Base-by-base conservation (phyloP, 2,329 filamentous ascomycete species). In the Corynespora cassiicola region DNA sequence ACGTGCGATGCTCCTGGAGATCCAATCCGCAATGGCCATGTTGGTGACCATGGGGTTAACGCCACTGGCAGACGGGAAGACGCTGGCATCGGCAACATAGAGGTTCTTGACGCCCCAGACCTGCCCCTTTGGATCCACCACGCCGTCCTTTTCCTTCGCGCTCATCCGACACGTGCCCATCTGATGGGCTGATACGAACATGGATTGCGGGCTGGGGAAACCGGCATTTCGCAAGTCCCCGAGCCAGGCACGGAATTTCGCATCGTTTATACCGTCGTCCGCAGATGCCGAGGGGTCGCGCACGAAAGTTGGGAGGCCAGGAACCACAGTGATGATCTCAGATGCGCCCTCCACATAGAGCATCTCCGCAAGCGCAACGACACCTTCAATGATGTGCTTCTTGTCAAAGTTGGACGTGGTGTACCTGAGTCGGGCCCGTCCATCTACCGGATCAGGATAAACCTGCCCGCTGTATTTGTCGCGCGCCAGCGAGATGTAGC, bases 11-110 rank as follows among this genome's bases (percentile, higher is more conserved):
- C 58, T 61, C 26, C 55, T 49, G 18, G 62, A 66, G 18, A 70
- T 58, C 55, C 56, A 68, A 36, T 70, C 65, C 5, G 58, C 49
- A 31, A 70, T 69, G 2, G 63, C 66, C 87, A 91, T 89, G 40
- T 75, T 78, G 9, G 87, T 90, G 27, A 90, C 74, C 88, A 92
- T 91, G 9, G 88, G 88, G 63, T 91, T 91, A 19, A 90, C 87
- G 1, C 88, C 88, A 61, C 82, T 88, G 8, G 87, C 86, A 39
- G 80, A 85, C 1, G 86, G 88, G 45, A 91, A 87, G 8, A 89
- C 83, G 62, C 85, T 89, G 28, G 86, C 82, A 65, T 92, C 88
- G 7, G 84, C 81, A 12, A 91, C 81, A 59, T 82, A 89, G 53
- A 91, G 58, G 1, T 78, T 79, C 53, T 82, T 70, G 0, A 74